Conservation (phyloP, 2,329 filamentous ascomycete genomes). For the Epichloe uncinata region DNA sequence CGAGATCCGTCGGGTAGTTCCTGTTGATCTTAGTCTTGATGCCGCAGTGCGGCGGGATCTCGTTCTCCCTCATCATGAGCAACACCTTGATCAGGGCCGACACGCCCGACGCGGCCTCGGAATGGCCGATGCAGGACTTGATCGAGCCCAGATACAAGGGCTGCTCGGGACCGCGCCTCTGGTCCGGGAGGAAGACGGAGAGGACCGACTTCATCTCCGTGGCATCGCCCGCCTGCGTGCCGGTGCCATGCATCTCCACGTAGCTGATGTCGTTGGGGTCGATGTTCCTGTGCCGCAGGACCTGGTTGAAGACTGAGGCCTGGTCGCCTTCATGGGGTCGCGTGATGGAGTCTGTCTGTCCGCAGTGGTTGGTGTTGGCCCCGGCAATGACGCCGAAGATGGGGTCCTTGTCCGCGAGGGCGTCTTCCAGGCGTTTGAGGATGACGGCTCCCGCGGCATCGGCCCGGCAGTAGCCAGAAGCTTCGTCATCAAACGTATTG, state of each 20-base stretch:
- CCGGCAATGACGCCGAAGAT: conserved; percentile 65
- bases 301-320: conserved; percentile 48
- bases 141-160: conserved; percentile 49
- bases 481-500: conserved; percentile 18
- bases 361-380: conserved; percentile 68
- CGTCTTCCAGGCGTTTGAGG: conserved; percentile 69
- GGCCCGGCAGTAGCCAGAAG: conserved; percentile 72
- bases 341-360: conserved; percentile 70
- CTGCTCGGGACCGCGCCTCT: conserved; percentile 30
- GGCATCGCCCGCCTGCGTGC: conserved; percentile 76
- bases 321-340: conserved; percentile 70
- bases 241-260: conserved; percentile 86
- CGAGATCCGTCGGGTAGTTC: conserved; percentile 43
- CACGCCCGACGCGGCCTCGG: conserved; percentile 47
- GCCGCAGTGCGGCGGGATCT: conserved; percentile 52
- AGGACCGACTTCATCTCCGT: conserved; percentile 73
- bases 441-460: conserved; percentile 64
- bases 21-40: conserved; percentile 53
- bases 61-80: conserved; percentile 50
- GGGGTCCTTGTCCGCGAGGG: conserved; percentile 62
- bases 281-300: conserved; percentile 60
- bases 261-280: conserved; percentile 68
- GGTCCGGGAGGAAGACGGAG: conserved; percentile 34
- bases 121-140: conserved; percentile 52
- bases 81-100: conserved; percentile 52